A percentile compares a stretch with the other conserved stretches of the same genome.
Conservation (phyloP, 1,284 basidiomycete genomes). For the Ustilago xerochloae region DNA sequence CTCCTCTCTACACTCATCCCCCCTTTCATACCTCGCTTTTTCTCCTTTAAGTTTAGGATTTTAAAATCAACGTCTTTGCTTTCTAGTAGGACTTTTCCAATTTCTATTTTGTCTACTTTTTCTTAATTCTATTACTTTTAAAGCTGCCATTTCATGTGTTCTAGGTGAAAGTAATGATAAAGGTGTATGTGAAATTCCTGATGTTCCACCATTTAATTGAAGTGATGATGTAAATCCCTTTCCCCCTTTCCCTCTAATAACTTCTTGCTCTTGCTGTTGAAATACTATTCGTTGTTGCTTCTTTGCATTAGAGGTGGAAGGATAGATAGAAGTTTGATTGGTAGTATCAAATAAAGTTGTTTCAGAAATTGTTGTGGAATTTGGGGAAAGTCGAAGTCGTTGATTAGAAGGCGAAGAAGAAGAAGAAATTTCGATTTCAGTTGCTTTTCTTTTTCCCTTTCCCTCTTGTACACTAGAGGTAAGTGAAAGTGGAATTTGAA, state of each 20-base stretch:
- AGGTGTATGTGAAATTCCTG: constrained; percentile 37
- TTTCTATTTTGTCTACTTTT: constrained; percentile 16
- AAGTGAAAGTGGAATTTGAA: background rate
- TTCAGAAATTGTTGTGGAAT: too few species aligned
- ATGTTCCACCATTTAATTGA: constrained; percentile 24
- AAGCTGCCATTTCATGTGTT: constrained; percentile 23
- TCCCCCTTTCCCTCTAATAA: background rate
- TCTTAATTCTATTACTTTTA: constrained; percentile 28
- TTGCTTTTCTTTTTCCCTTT: constrained; percentile 27
- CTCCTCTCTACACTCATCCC: too few species aligned
- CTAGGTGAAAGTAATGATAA: constrained; percentile 38
- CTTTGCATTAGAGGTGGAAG: background rate
- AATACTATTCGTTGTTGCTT: background rate
- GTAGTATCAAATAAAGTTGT: too few species aligned
- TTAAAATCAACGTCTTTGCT: constrained; percentile 27
- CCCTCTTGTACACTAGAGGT: background rate
- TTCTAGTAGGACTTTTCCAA: constrained; percentile 37
- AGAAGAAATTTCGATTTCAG: constrained; percentile 7
- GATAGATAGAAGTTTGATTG: constrained; percentile 15
- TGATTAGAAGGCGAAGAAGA: background rate
- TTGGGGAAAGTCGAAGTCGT: too few species aligned
- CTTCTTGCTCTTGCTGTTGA: background rate
- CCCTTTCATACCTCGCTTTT: too few species aligned
- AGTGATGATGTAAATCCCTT: constrained; percentile 6
- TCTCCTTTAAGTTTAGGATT: constrained; percentile 3